A percentile compares a stretch with the other conserved stretches of the same genome.
phyloP scores from a whole-genome alignment of 2,329 filamentous ascomycete species.

The Xylariomycetidae sp. region DNA sequence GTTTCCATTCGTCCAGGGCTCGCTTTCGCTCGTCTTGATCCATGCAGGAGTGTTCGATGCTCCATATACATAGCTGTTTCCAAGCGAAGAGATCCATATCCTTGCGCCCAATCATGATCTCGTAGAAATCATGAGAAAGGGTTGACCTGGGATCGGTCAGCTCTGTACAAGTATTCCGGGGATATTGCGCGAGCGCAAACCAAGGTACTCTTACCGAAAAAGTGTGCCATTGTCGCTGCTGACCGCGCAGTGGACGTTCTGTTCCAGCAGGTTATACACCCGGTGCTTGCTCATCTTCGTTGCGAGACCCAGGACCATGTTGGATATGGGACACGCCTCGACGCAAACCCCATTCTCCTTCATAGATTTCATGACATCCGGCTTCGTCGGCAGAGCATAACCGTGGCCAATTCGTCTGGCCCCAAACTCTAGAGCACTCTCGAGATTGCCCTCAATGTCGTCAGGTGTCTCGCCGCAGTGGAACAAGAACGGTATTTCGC shows the following conservation, averaged over 20 bases:
- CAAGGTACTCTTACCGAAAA: conserved; percentile 46
- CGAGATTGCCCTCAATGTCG: conserved; percentile 60
- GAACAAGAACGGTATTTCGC: conserved; percentile 67
- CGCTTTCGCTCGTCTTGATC: conserved; percentile 32
- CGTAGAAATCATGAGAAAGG: conserved; percentile 71
- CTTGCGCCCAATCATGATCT: conserved; percentile 62
- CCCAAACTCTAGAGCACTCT: conserved; percentile 60
- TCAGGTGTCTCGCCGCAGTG: conserved; percentile 73
- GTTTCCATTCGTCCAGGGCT: conserved; percentile 40
- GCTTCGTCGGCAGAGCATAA: conserved; percentile 62
- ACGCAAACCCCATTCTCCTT: conserved; percentile 58
- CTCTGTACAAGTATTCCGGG: conserved; percentile 7
- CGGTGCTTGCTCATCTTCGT: conserved; percentile 59
- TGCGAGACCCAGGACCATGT: conserved; percentile 67
- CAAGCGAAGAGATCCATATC: conserved; percentile 64
- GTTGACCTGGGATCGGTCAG: conserved; percentile 56
- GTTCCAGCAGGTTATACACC: conserved; percentile 63
- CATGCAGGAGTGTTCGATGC: conserved; percentile 55
- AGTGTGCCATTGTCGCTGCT: conserved; percentile 71
- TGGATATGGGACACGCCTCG: conserved; percentile 73
- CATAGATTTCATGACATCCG: conserved; percentile 60
- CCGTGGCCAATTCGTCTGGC: conserved; percentile 70
- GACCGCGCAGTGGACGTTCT: conserved; percentile 66
- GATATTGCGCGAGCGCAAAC: neutral
- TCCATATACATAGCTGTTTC: conserved; percentile 62